Evolutionary conservation across 129 eudicot species (phyloP), one percentile per base, ranked within the genome.

Genomic region (Saposhnikovia divaricata): DNA sequence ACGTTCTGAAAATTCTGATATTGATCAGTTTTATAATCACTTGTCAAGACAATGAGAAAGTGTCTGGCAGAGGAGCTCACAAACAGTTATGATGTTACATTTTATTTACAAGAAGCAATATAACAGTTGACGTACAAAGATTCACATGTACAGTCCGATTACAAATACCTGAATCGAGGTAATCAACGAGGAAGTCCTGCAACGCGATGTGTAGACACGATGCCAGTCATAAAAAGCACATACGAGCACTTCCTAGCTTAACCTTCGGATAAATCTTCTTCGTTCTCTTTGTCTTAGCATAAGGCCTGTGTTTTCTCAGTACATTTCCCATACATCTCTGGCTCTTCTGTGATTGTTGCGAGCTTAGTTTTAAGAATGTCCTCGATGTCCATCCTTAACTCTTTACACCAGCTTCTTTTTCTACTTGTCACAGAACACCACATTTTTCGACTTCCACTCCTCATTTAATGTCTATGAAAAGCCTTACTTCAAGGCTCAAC

Each of bases 301-400:
- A 37, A 81, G 72, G 48, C 12, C 74, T 25, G 2, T 23, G 80
- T 78, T 82, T 80, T 37, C 81, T 31, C 19, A 71, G 27, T 4
- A 21, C 69, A 59, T 59, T 66, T 68, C 79, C 87, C 10, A 27
- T 70, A 72, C 1, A 69, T 82, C 73, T 87, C 90, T 0, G 89
- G 82, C 55, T 89, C 92, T 80, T 89, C 93, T 48, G 77, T 74
- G 80, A 91, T 91, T 53, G 91, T 86, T 23, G 77, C 87, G 12
- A 91, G 92, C 75, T 89, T 88, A 77, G 84, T 75, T 80, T 84
- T 82, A 55, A 92, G 85, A 39, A 92, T 82, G 19, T 84, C 87
- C 34, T 86, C 91, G 5, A 88, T 84, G 19, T 86, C 92, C 85
- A 88, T 74, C n/a, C 83, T 66, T 27, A 88, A 77, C 61, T 92